phyloP scores from a whole-genome alignment of 345 rosid genomes.

The Boechera stricta region DNA sequence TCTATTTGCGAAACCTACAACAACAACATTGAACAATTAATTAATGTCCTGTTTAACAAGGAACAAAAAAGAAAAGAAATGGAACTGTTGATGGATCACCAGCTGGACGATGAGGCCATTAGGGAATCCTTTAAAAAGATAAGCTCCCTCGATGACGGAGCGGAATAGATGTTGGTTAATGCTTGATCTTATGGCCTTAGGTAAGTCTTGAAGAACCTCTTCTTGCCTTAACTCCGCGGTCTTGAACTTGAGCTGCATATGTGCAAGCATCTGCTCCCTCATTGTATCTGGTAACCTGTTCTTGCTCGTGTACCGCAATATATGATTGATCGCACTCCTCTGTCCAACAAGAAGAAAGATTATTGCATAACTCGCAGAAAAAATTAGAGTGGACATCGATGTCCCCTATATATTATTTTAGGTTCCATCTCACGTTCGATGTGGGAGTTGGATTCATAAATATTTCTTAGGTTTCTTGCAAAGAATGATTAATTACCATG shows the following conservation, averaged over 20 bases:
- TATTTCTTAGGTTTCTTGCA: background rate
- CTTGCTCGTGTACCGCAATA: constrained; percentile 78
- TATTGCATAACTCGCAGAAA: background rate
- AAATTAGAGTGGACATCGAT: no score
- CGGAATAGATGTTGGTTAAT: constrained; percentile 83
- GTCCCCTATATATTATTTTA: no score
- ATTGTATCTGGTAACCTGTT: constrained; percentile 81
- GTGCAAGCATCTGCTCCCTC: constrained; percentile 91
- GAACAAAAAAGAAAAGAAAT: background rate
- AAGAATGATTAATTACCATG: constrained; percentile 51
- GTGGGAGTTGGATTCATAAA: no score
- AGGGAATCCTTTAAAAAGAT: constrained; percentile 78
- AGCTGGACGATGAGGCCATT: constrained; percentile 74
- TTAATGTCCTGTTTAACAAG: background rate
- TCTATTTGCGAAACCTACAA: constrained; percentile 76
- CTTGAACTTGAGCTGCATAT: constrained; percentile 91
- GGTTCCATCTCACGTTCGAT: no score
- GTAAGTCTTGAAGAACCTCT: constrained; percentile 77
- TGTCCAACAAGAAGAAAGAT: constrained; percentile 40
- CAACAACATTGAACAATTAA: background rate
- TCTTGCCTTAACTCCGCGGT: constrained; percentile 87
- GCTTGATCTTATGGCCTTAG: constrained; percentile 90
- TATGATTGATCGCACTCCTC: constrained; percentile 82
- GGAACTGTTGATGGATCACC: constrained; percentile 38
- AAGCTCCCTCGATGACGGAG: constrained; percentile 56